phyloP scores from a whole-genome alignment of 2,329 filamentous ascomycete genomes.

The Ambrosiella beaveri region DNA sequence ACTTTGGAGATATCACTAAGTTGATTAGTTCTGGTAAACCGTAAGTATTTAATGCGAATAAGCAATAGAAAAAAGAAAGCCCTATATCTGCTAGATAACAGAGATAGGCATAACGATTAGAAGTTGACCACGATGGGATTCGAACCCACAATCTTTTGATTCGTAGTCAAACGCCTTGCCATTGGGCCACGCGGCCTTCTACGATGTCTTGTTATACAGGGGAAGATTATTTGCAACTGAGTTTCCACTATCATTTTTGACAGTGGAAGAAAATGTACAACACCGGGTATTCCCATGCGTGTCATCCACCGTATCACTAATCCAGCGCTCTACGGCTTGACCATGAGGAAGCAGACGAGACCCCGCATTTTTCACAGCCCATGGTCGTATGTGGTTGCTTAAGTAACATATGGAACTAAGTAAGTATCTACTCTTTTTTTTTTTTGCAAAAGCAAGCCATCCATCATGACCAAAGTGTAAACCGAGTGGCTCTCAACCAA shows the following conservation, averaged over 20 bases:
- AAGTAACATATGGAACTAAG: too few relatives aligned
- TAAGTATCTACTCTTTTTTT: too few relatives aligned
- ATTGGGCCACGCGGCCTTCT: not conserved
- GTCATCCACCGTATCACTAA: too few relatives aligned
- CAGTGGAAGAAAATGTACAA: not conserved
- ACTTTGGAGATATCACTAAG: too few relatives aligned
- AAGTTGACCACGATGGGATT: not conserved
- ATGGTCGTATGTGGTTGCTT: too few relatives aligned
- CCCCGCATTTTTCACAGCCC: too few relatives aligned
- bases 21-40: too few relatives aligned
- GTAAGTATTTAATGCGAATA: not conserved
- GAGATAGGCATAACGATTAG: not conserved
- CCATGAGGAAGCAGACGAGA: too few relatives aligned
- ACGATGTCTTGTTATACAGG: not conserved
- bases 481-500: too few relatives aligned
- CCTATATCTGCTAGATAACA: not conserved
- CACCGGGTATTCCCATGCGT: not conserved
- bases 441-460: too few relatives aligned
- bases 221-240: not conserved
- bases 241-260: not conserved
- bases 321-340: too few relatives aligned
- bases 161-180: not conserved
- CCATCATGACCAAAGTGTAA: too few relatives aligned
- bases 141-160: constrained; percentile 1
- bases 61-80: not conserved